Evolutionary conservation across 2,329 filamentous ascomycete genomes (phyloP).

Genomic region (Magnaporthiopsis poae): DNA sequence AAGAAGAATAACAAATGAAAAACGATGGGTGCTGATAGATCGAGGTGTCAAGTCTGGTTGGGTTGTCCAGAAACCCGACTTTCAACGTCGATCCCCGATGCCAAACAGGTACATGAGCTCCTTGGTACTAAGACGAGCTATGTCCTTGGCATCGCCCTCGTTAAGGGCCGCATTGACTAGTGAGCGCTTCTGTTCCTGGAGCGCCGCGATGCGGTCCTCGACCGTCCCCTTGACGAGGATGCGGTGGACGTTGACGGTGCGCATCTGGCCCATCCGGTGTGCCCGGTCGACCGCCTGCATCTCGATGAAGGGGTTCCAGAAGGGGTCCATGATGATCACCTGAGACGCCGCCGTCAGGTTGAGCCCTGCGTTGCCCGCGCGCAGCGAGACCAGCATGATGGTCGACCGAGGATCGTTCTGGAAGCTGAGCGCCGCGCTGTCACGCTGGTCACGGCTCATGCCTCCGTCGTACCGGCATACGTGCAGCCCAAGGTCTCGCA

Average conservation of each 20-base stretch:
- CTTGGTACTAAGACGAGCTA: conserved; percentile 54
- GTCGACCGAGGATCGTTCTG: conserved; percentile 45
- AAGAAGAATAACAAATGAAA: too few species aligned
- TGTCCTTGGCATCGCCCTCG: conserved; percentile 56
- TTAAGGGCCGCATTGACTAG: conserved; percentile 73
- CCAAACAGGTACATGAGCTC: conserved; percentile 65
- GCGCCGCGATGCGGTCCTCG: conserved; percentile 71
- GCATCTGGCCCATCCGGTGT: conserved; percentile 73
- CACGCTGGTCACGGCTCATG: conserved; percentile 58
- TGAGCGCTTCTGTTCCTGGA: conserved; percentile 70
- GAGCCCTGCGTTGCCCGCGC: conserved; percentile 74
- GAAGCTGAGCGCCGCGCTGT: conserved; percentile 59
- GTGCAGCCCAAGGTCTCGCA: conserved; percentile 37
- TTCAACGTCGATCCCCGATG: conserved; percentile 5
- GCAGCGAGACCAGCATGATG: conserved; percentile 69
- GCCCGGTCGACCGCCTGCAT: conserved; percentile 86
- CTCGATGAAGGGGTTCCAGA: conserved; percentile 91
- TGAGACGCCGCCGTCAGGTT: conserved; percentile 76
- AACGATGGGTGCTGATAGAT: background rate
- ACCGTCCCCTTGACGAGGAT: conserved; percentile 69
- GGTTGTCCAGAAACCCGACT: background rate
- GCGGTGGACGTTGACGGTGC: conserved; percentile 67
- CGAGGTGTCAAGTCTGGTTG: background rate
- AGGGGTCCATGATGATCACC: conserved; percentile 84
- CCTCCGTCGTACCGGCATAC: conserved; percentile 68